A percentile compares a stretch with the other conserved stretches of the same genome.
Evolutionary conservation across 805 yeast genomes (phyloP).

Genomic region (Dipodascus albidus): DNA sequence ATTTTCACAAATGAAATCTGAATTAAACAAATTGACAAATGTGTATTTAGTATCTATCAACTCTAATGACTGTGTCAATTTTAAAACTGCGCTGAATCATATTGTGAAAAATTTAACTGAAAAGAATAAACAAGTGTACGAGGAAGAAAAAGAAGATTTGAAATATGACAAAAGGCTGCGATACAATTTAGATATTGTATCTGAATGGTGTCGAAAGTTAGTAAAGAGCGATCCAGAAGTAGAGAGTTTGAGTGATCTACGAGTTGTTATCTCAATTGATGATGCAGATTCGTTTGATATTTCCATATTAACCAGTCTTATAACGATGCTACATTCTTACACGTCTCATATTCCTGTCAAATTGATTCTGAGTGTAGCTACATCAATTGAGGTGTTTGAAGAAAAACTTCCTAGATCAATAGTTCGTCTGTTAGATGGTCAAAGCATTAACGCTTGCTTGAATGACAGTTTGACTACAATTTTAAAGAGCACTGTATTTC

Average conservation of each 20-base stretch:
- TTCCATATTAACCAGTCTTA: slow-evolving; percentile 19
- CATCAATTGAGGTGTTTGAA: slow-evolving; percentile 27
- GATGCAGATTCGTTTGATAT: slow-evolving; percentile 30
- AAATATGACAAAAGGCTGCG: slow-evolving; percentile 24
- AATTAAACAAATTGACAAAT: slow-evolving; percentile 8
- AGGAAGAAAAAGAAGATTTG: slow-evolving; percentile 7
- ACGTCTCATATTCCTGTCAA: slow-evolving; percentile 22
- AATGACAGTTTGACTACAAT: slow-evolving; percentile 10
- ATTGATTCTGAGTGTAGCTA: slow-evolving; percentile 25
- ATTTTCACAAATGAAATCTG: slow-evolving; percentile 15
- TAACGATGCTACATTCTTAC: slow-evolving; percentile 25
- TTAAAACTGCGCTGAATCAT: slow-evolving; percentile 22
- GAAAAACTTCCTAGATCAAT: slow-evolving; percentile 22
- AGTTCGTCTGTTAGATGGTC: slow-evolving; percentile 16
- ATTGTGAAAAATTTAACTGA: slow-evolving; percentile 25
- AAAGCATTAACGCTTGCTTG: slow-evolving; percentile 18
- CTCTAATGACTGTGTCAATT: slow-evolving; percentile 26
- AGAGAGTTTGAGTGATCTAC: slow-evolving; percentile 5
- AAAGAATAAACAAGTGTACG: slow-evolving; percentile 8
- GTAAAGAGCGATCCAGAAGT: neutral
- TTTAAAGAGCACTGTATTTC: slow-evolving; percentile 13
- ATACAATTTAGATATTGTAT: slow-evolving; percentile 27
- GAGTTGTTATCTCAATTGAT: slow-evolving; percentile 24
- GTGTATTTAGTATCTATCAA: slow-evolving; percentile 19
- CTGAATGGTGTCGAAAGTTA: slow-evolving; percentile 21